Base-by-base conservation (phyloP, 768 basidiomycete species). In the Macrolepiota fuliginosa region DNA sequence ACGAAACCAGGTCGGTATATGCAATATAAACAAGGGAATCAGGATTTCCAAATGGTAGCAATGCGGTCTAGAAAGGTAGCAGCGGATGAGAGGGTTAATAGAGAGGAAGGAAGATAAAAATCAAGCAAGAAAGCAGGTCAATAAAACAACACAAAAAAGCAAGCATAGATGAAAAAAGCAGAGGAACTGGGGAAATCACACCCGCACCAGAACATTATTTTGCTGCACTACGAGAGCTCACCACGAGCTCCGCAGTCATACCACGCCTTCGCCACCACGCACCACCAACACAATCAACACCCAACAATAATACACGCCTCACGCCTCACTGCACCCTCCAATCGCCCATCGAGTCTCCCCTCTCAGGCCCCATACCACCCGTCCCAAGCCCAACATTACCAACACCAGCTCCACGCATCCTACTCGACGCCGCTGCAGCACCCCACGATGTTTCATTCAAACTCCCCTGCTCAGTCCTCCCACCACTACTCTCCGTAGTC, bases 401-500 rank as follows among this genome's bases (percentile, higher is more conserved):
- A 37, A 52, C 36, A 22, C 57, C 63, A 32, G 55, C 42, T 15
- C 59, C 62, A 24, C 63, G 58, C 52, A 61, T 62, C 0, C 46
- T 65, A 13, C 59, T 61, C 39, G 61, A 40, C 15, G 62, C 25
- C 35, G 60, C 53, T 19, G 61, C 63, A 32, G 59, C 66, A 29
- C 77, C 78, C 83, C 81, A 59, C 12, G 58, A 24, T 32, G 49
- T 40, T 29, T 53, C 58, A 52, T 45, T 35, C 51, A 51, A 84
- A 67, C 81, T 85, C 51, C 67, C 65, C 13, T 77, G 71, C 17
- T 79, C 75, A 39, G 78, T 80, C 24, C 73, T 72, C 36, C 75
- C 80, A 56, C 64, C 66, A 50, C 63, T 65, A 51, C 81, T 79
- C 57, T 83, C 86, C 68, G 81, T 79, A 17, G 86, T 86, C 64